Evolutionary conservation across 768 basidiomycete genomes (phyloP), one percentile per base, ranked within the genome.

Genomic region (Leccinum barrowsii): DNA sequence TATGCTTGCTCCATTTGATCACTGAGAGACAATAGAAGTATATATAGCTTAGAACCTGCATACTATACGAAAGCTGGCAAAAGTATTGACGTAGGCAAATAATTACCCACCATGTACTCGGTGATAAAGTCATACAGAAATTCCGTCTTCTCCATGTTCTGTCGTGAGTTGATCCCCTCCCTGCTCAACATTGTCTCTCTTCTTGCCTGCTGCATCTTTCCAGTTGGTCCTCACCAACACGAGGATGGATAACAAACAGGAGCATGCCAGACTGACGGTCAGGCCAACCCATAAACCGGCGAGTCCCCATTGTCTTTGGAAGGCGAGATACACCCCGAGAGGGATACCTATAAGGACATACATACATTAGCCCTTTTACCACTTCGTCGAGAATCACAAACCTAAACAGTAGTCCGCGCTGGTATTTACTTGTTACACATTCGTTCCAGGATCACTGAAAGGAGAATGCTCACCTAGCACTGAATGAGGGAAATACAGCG

Each of bases 381-480:
- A 30, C 46, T 17, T 10, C 15, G 52, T 17, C 32, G 4, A 48
- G 17, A 40, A 7, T 35, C 30, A 61, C 73, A 22, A 49, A 79
- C 86, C 70, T 54, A 63, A 2, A 26, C 63, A 35, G 47, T 62
- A 60, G 44, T 71, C 70, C 42, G 57, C 52, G 12, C 69, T 70
- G 7, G 8, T 5, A 3, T 46, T 10, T n/a, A 47, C 5, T 15
- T 10, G 50, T 66, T 50, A 61, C 7, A 48, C 35, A 60, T 13
- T 4, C 19, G 7, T 26, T 46, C 11, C 8, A 7, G 11, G 19
- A 30, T 21, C 17, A 30, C n/a, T 24, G 11, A 12, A 13, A 22
- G 21, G 22, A 30, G 37, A 7, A 44, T 17, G 12, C 21, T 49
- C 49, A 71, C 69, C 67, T 62, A 8, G 70, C 61, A 7, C 58